phyloP scores from a whole-genome alignment of 2,329 filamentous ascomycete species.

The Curvularia eragrostidis region DNA sequence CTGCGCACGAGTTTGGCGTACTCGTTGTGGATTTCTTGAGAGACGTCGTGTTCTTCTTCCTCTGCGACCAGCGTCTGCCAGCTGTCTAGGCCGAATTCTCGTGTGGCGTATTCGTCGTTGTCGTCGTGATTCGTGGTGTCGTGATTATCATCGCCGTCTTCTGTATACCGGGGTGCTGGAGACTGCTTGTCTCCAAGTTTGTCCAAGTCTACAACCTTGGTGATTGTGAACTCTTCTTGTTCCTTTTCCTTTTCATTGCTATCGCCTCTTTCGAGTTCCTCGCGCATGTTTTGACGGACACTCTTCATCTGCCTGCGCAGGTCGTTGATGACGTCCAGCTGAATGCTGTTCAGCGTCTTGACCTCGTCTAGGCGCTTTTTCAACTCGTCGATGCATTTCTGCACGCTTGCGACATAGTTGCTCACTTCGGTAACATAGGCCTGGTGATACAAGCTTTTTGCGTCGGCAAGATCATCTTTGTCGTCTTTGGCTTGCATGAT shows the following conservation, averaged over 20 bases:
- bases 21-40: slow-evolving; percentile 7
- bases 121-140: background rate
- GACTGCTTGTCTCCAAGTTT: background rate
- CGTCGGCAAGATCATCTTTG: slow-evolving; percentile 6
- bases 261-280: slow-evolving; percentile 5
- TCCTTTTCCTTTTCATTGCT: background rate
- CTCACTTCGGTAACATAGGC: slow-evolving; percentile 37
- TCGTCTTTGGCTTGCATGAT: slow-evolving; percentile 6
- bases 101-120: background rate
- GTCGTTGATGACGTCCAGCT: slow-evolving; percentile 41
- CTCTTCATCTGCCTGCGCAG: slow-evolving; percentile 33
- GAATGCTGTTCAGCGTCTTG: slow-evolving; percentile 43
- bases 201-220: slow-evolving; percentile 3
- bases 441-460: slow-evolving; percentile 16
- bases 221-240: slow-evolving; percentile 5
- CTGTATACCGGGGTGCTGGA: background rate
- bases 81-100: slow-evolving; percentile 23
- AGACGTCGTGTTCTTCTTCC: slow-evolving; percentile 1
- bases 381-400: slow-evolving; percentile 34
- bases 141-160: background rate
- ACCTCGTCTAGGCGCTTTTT: slow-evolving; percentile 43
- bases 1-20: slow-evolving; percentile 10
- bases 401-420: slow-evolving; percentile 37
- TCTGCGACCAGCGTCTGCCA: slow-evolving; percentile 19
- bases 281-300: slow-evolving; percentile 24